Evolutionary conservation across 352 stramenopile genomes (phyloP), one percentile per base, ranked within the genome.

Genomic region (Phytophthora ramorum): DNA sequence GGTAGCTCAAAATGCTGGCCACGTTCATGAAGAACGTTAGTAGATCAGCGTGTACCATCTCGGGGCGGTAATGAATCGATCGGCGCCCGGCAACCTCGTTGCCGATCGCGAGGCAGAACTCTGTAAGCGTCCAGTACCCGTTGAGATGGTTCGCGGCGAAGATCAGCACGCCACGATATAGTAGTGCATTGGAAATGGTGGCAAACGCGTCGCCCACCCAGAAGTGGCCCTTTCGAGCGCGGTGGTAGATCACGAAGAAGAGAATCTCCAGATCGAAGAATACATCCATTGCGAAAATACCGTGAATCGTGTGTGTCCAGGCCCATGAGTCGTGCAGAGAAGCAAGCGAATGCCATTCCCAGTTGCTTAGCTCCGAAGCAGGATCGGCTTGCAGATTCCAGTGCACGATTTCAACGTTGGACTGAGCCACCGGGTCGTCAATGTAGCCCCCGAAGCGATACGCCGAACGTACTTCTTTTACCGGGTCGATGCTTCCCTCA

Each of bases 141-240:
- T 87, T 77, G 14, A 87, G 28, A 14, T 64, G 55, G 48, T 76
- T 81, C 12, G 56, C 58, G 2, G 80, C 10, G 1, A 85, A 22
- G 0, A 87, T 61, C 0, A 78, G 4, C 1, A 62, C 26, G 0
- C 67, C 71, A 12, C 73, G 71, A 26, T 74, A 63, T 0, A 69
- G 26, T 7, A 83, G 55, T 0, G 67, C 66, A 4, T 38, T 73
- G 5, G 73, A 84, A 10, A 87, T 68, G 10, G 75, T 73, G 10
- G 69, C 61, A 45, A 84, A 84, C 0, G 75, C 72, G 38, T 81
- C 73, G 10, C 75, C 75, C 0, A 84, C 43, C 75, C 72, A 88
- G 30, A 84, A 28, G 17, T 77, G 71, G 1, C 72, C 71, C 1
- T 58, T 54, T 4, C 38, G 52, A 3, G 73, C 16, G 8, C 76